Percentiles rank a stretch among this genome's conserved stretches.
Evolutionary conservation across 805 yeast species (phyloP).

Genomic region (Maudiozyma barnettii): DNA sequence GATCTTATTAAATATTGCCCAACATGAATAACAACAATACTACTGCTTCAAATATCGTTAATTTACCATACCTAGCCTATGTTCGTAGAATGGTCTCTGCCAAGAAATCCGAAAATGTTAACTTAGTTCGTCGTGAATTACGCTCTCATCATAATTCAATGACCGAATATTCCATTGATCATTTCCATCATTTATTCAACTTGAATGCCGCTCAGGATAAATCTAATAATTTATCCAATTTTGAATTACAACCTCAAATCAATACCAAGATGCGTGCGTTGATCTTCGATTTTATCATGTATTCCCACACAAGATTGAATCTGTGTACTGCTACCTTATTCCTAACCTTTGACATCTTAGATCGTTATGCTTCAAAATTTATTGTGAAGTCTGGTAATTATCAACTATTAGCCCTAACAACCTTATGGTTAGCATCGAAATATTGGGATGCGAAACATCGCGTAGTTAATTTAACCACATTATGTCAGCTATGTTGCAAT

Average conservation of each 20-base stretch:
- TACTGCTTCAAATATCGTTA: not conserved
- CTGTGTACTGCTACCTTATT: conserved; percentile 57
- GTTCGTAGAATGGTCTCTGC: conserved; percentile 14
- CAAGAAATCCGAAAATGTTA: conserved; percentile 15
- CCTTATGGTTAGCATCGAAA: conserved; percentile 86
- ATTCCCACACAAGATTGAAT: conserved; percentile 53
- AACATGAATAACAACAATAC: not conserved
- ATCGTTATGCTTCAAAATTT: conserved; percentile 76
- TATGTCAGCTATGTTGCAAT: conserved; percentile 48
- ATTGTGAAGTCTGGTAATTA: conserved; percentile 73
- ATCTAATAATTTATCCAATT: conserved; percentile 15
- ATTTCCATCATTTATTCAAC: conserved; percentile 23
- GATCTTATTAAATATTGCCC: not conserved
- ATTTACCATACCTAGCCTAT: conserved; percentile 8
- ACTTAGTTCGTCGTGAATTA: conserved; percentile 39
- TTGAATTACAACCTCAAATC: conserved; percentile 34
- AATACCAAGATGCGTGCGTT: conserved; percentile 54
- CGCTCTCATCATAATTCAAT: conserved; percentile 36
- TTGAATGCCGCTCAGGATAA: conserved; percentile 7
- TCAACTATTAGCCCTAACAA: conserved; percentile 78
- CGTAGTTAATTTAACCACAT: conserved; percentile 43
- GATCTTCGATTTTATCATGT: conserved; percentile 73
- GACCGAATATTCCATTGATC: conserved; percentile 38
- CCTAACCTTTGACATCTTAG: conserved; percentile 63
- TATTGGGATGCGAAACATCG: conserved; percentile 58